Conservation (phyloP, 106 monocot species). For the Acorus calamus region DNA sequence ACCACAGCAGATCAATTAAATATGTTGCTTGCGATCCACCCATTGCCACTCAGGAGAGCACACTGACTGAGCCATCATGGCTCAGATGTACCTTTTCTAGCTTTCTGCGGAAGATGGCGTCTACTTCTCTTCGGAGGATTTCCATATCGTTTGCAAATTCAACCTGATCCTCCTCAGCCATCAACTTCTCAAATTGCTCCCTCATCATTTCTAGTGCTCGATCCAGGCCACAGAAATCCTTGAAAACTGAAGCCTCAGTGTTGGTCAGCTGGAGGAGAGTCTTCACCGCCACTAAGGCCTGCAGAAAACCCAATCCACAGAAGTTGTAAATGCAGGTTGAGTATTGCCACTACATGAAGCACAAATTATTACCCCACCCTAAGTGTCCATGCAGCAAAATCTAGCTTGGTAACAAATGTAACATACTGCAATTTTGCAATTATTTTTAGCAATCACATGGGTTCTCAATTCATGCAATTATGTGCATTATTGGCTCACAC, state of each 20-base stretch:
- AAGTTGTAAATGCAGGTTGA: too few relatives aligned
- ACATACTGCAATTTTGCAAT: too few relatives aligned
- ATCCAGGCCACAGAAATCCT: constrained; percentile 50
- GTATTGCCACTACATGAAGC: too few relatives aligned
- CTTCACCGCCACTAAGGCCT: constrained; percentile 67
- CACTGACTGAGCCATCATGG: not conserved
- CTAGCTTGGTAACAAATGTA: too few relatives aligned
- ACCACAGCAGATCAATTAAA: not conserved
- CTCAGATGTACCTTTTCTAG: constrained; percentile 35
- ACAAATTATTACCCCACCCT: too few relatives aligned
- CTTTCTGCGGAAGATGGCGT: constrained; percentile 48
- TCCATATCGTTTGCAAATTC: constrained; percentile 68
- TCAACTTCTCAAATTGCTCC: constrained; percentile 36
- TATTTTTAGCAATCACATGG: too few relatives aligned
- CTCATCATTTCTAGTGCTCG: constrained; percentile 37
- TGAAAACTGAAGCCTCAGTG: constrained; percentile 40
- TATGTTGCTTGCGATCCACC: not conserved
- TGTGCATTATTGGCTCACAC: too few relatives aligned
- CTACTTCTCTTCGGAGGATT: constrained; percentile 46
- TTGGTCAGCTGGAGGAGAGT: constrained; percentile 53
- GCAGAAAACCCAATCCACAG: constrained; percentile 1
- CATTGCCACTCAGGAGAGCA: constrained; percentile 4
- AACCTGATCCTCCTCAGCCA: constrained; percentile 22
- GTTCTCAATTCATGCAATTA: too few relatives aligned
- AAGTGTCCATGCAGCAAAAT: too few relatives aligned